A percentile compares a stretch with the other conserved stretches of the same genome.
These are phyloP conservation scores for Ormosia semicastrata DNA, from an alignment of 306 rosid genomes.

Conservation along the genomic window DNA sequence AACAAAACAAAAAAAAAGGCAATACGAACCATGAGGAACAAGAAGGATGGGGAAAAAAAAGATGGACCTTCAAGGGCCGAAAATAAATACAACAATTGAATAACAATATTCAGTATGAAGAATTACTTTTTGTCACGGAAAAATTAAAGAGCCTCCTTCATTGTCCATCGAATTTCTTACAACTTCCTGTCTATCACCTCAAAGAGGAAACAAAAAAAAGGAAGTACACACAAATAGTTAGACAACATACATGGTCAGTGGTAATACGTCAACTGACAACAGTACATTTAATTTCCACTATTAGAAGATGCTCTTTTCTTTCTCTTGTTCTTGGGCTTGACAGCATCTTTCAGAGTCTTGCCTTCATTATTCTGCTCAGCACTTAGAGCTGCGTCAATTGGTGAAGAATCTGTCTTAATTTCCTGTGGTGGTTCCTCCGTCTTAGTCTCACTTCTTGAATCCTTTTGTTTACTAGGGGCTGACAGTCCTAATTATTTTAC, in stretches of 20 bases:
- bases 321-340: constrained; percentile 71
- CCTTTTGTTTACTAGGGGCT: constrained; percentile 31
- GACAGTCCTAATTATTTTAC: constrained; percentile 48
- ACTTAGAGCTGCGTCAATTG: constrained; percentile 27
- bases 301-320: constrained; percentile 48
- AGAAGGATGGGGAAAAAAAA: background rate
- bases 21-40: background rate
- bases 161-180: constrained; percentile 11
- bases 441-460: constrained; percentile 37
- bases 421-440: constrained; percentile 44
- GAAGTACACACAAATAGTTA: background rate
- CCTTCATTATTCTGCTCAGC: constrained; percentile 40
- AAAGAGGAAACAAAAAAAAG: background rate
- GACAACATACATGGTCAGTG: constrained; percentile 21
- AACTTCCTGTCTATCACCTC: background rate
- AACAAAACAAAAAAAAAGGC: too few relatives aligned
- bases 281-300: constrained; percentile 43
- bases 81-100: background rate
- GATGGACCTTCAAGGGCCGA: background rate
- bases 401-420: constrained; percentile 28
- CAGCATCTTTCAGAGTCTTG: constrained; percentile 78
- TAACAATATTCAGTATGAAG: background rate
- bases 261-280: background rate
- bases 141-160: background rate
- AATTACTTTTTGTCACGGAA: background rate